Conservation (phyloP, 495 filamentous ascomycete species). For the Hypoxylon lienhwacheense region DNA sequence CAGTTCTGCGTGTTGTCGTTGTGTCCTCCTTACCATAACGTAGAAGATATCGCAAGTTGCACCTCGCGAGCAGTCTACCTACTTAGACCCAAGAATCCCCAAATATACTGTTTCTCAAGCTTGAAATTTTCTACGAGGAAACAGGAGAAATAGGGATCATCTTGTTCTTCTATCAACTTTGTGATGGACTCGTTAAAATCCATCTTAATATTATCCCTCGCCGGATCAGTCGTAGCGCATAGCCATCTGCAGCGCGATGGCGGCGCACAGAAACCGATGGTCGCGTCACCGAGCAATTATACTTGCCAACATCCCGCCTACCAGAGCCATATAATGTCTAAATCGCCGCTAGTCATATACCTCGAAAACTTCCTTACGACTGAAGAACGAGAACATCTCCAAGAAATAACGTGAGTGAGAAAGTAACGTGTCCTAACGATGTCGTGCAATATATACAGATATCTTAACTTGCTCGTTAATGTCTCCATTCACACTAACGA, state of each 20-base stretch:
- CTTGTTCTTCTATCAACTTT: not conserved
- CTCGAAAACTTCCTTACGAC: conserved; percentile 52
- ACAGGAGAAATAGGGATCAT: not conserved
- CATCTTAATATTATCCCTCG: conserved; percentile 26
- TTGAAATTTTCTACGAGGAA: not conserved
- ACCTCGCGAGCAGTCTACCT: no score
- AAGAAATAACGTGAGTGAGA: conserved; percentile 44
- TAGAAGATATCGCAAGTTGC: not conserved
- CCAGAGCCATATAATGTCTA: conserved; percentile 55
- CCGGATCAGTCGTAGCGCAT: conserved; percentile 22
- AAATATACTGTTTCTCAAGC: no score
- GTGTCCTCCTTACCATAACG: conserved; percentile 22
- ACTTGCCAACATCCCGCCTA: conserved; percentile 49
- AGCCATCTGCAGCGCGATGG: conserved; percentile 16
- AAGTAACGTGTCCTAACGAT: not conserved
- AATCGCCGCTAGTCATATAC: conserved; percentile 59
- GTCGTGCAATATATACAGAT: not conserved
- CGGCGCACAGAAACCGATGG: conserved; percentile 27
- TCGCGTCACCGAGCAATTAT: conserved; percentile 30
- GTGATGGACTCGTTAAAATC: conserved; percentile 31
- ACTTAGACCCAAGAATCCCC: no score
- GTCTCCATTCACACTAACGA: not conserved
- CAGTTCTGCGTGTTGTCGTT: conserved; percentile 31
- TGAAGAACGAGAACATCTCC: conserved; percentile 46
- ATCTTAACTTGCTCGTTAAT: not conserved